Conservation (phyloP, 139 green algal species). For the Asterochloris erici region DNA sequence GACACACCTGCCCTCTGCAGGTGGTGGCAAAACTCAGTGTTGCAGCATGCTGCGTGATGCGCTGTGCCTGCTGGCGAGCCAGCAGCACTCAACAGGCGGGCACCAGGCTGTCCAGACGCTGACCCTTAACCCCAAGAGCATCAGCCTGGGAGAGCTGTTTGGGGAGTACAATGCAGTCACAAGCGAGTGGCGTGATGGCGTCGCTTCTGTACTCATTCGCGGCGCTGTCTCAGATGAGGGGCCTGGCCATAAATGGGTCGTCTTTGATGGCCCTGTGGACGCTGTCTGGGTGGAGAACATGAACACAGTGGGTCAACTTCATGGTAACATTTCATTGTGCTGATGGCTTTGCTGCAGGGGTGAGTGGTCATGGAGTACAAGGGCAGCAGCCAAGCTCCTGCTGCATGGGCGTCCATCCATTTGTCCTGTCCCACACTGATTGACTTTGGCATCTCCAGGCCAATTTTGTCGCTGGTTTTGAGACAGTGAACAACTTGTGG, state of each 20-base stretch:
- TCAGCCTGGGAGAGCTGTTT: constrained; percentile 88
- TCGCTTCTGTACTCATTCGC: constrained; percentile 71
- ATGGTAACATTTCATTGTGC: neutral
- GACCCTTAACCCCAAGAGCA: constrained; percentile 83
- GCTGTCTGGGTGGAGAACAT: constrained; percentile 23
- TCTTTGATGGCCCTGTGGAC: constrained; percentile 49
- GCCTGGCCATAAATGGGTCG: constrained; percentile 64
- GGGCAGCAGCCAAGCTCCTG: too few relatives aligned
- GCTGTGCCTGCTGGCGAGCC: neutral
- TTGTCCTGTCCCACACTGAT: too few relatives aligned
- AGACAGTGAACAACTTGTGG: too few relatives aligned
- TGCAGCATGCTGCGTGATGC: constrained; percentile 7
- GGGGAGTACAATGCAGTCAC: constrained; percentile 83
- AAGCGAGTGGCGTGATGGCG: constrained; percentile 83
- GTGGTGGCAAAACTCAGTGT: constrained; percentile 9
- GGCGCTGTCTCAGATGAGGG: constrained; percentile 66
- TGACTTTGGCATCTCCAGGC: too few relatives aligned
- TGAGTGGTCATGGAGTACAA: too few relatives aligned
- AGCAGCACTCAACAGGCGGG: neutral
- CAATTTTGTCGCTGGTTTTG: too few relatives aligned
- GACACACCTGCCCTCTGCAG: neutral
- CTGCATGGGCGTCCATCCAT: too few relatives aligned
- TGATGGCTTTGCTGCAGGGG: too few relatives aligned
- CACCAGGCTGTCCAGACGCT: neutral
- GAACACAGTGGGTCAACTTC: constrained; percentile 4